Evolutionary conservation across 768 basidiomycete genomes (phyloP), one percentile per base, ranked within the genome.

Genomic region (Cystofilobasidium macerans): DNA sequence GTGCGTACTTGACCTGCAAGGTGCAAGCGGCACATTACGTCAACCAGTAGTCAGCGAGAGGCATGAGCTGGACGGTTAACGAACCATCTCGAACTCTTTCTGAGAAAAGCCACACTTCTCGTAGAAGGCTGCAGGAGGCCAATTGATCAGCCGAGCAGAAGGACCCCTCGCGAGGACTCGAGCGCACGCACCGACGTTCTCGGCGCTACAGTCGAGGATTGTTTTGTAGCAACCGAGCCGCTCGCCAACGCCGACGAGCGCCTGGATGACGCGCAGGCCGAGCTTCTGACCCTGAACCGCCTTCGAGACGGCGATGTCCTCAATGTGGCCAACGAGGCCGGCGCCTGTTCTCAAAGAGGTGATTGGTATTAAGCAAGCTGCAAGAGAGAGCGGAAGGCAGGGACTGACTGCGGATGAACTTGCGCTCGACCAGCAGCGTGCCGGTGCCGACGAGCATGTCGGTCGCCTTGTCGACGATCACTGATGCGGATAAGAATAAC

Each of bases 281-380:
- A 99, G 81, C 76, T 89, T 92, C 78, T 86, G 87, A 36, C 95
- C 95, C 80, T 95, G 92, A 78, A 87, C 83, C 48, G 76, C 79
- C 77, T 86, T 85, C 77, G 88, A 84, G 24, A 99, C 93, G 3
- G 90, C 93, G 69, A 99, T 95, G 75, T 99, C 95, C 77, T 99
- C 95, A 69, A 99, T 92, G 73, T 99, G 95, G 0, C 93, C 95
- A 18, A 91, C 88, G 69, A 81, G 81, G 26, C 89, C 89, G n/a
- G 89, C 79, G 1, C 82, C 84, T 67, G 28, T 20, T n/a, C 48
- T 38, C 33, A 32, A 28, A 4, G 28, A 28, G 14, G 28, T 24
- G 45, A 61, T 16, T 6, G 8, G 7, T 22, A 26, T 14, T 16
- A 40, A 48, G 47, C 9, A 22, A 22, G 20, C 45, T 18, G 6